Evolutionary conservation across 805 yeast species (phyloP).

Genomic region (Candida oleophila): DNA sequence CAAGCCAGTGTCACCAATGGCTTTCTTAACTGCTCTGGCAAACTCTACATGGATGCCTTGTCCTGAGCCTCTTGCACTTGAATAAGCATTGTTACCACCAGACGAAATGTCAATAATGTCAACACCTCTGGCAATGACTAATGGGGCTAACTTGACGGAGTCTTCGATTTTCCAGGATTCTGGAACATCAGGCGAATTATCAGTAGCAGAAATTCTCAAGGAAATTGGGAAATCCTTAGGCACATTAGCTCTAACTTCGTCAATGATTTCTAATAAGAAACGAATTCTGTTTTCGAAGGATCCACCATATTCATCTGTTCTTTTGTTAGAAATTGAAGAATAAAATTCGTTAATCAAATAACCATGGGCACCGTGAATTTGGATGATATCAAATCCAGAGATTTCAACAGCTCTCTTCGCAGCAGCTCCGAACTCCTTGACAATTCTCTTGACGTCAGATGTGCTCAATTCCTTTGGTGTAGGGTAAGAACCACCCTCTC

Average conservation of each 20-base stretch:
- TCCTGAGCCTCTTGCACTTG: conserved; percentile 21
- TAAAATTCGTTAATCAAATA: conserved; percentile 51
- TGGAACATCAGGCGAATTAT: conserved; percentile 34
- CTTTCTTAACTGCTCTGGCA: conserved; percentile 43
- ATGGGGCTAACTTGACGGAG: conserved; percentile 38
- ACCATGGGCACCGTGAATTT: conserved; percentile 67
- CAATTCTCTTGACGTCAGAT: conserved; percentile 40
- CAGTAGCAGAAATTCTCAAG: conserved; percentile 47
- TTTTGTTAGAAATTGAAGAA: conserved; percentile 44
- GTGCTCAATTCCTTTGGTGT: conserved; percentile 44
- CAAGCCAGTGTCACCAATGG: conserved; percentile 40
- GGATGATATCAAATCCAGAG: conserved; percentile 63
- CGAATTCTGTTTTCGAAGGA: conserved; percentile 56
- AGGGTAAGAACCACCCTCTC: conserved; percentile 20
- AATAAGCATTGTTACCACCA: conserved; percentile 45
- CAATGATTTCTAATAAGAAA: conserved; percentile 47
- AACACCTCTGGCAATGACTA: conserved; percentile 43
- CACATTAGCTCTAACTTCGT: conserved; percentile 38
- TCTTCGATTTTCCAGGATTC: conserved; percentile 47
- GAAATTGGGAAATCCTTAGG: conserved; percentile 46
- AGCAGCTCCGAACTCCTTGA: conserved; percentile 42
- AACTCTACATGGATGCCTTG: conserved; percentile 37
- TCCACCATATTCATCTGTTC: conserved; percentile 68
- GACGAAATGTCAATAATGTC: conserved; percentile 55
- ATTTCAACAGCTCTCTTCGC: conserved; percentile 48